Evolutionary conservation across 176 grass and related monocot species (phyloP).

Genomic region (Hsuehochloa calcarea): DNA sequence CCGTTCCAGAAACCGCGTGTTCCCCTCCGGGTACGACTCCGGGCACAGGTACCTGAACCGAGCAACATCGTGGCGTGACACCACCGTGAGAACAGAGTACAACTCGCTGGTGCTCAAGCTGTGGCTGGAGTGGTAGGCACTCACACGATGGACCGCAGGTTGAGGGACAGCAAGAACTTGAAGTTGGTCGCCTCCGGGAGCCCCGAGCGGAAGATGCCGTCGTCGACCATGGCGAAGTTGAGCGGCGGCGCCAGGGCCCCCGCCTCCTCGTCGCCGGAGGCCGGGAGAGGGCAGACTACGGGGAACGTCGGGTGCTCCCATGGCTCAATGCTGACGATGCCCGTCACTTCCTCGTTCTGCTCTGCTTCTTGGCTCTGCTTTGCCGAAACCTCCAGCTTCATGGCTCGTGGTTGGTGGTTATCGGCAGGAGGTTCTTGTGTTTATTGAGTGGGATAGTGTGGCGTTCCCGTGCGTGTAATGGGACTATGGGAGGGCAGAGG

Average conservation of each 20-base stretch:
- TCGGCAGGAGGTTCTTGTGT: not conserved
- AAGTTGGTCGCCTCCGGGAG: slow-evolving; percentile 62
- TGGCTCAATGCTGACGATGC: slow-evolving; percentile 6
- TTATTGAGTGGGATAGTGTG: not conserved
- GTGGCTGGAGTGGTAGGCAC: not conserved
- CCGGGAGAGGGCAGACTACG: not conserved
- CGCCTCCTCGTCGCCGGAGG: not conserved
- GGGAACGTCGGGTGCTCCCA: slow-evolving; percentile 3
- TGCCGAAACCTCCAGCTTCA: slow-evolving; percentile 54
- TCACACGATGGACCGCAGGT: slow-evolving; percentile 81
- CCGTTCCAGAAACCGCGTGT: slow-evolving; percentile 52
- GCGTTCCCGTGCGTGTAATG: not conserved
- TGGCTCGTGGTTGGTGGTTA: not conserved
- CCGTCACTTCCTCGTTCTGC: not conserved
- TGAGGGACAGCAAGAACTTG: slow-evolving; percentile 66
- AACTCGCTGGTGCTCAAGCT: not conserved
- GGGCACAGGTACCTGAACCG: slow-evolving; percentile 76
- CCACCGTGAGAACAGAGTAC: not conserved
- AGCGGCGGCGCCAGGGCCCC: slow-evolving; percentile 47
- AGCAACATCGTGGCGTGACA: not conserved
- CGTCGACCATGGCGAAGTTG: slow-evolving; percentile 82
- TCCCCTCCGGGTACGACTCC: slow-evolving; percentile 74
- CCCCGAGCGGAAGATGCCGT: slow-evolving; percentile 89
- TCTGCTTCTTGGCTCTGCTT: slow-evolving; percentile 47
- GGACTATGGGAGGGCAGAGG: not conserved